Percentiles rank a stretch among this genome's conserved stretches.
Evolutionary conservation across 805 yeast genomes (phyloP).

Genomic region (Barnettozyma sucrosica): DNA sequence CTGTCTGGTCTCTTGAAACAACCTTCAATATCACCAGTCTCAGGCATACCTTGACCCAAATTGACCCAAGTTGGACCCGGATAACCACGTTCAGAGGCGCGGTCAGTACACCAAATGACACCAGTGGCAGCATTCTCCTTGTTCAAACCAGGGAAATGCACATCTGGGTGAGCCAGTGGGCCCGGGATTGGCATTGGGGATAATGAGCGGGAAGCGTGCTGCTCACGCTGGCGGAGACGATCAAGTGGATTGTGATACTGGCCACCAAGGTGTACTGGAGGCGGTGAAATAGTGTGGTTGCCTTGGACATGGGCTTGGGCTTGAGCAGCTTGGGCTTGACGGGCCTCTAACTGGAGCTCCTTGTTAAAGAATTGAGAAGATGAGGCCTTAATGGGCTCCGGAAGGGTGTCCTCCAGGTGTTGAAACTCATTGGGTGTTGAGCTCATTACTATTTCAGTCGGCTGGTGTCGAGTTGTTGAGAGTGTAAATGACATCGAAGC

Average conservation of each 20-base stretch:
- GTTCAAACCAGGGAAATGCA: constrained; percentile 53
- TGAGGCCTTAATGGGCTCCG: constrained; percentile 24
- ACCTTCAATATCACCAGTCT: constrained; percentile 55
- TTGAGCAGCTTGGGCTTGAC: neutral
- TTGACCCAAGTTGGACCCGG: constrained; percentile 43
- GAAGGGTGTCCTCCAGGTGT: constrained; percentile 23
- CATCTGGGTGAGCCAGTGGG: constrained; percentile 38
- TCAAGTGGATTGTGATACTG: constrained; percentile 1
- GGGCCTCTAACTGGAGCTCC: constrained; percentile 1
- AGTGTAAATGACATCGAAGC: too few relatives aligned
- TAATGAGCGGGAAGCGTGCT: constrained; percentile 19
- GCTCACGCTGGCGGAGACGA: constrained; percentile 5
- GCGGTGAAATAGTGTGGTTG: neutral
- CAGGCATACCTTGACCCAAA: constrained; percentile 62
- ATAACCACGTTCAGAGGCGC: constrained; percentile 53
- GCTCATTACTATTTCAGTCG: neutral
- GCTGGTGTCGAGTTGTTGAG: too few relatives aligned
- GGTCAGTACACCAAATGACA: constrained; percentile 58
- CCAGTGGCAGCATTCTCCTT: constrained; percentile 56
- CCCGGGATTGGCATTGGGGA: constrained; percentile 47
- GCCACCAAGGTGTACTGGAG: neutral
- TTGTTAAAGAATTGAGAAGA: constrained; percentile 21
- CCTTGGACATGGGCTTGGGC: neutral
- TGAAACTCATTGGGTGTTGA: constrained; percentile 13
- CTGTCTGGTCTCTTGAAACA: constrained; percentile 48